A percentile compares a stretch with the other conserved stretches of the same genome.
These are phyloP conservation scores for Chiua sp. DNA, from an alignment of 1,284 basidiomycete genomes.

Conservation along the genomic window DNA sequence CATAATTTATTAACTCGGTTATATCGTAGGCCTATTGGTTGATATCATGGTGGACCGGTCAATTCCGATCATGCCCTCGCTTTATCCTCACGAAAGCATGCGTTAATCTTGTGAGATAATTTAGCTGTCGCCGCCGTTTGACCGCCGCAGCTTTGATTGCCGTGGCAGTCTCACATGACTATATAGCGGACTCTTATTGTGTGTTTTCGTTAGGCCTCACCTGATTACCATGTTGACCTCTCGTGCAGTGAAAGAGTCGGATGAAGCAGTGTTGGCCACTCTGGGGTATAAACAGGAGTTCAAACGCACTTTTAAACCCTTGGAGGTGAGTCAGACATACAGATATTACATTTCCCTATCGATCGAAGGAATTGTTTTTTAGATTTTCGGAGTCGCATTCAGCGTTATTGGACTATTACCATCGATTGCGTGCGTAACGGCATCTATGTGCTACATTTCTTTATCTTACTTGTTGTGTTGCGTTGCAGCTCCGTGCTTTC, in stretches of 20 bases:
- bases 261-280: conserved; percentile 5
- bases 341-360: not conserved
- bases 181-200: too few relatives aligned
- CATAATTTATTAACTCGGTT: too few relatives aligned
- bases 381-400: conserved; percentile 43
- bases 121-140: too few relatives aligned
- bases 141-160: too few relatives aligned
- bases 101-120: too few relatives aligned
- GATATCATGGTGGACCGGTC: too few relatives aligned
- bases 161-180: too few relatives aligned
- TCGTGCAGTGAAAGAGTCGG: not conserved
- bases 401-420: conserved; percentile 49
- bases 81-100: too few relatives aligned
- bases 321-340: conserved; percentile 19
- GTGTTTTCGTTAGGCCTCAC: not conserved
- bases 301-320: conserved; percentile 36
- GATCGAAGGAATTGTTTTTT: not conserved
- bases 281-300: conserved; percentile 23
- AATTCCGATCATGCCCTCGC: too few relatives aligned
- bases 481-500: conserved; percentile 42
- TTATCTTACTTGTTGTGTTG: not conserved
- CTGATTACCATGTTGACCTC: not conserved
- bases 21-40: too few relatives aligned
- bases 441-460: not conserved
- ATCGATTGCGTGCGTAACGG: conserved; percentile 41